phyloP scores from a whole-genome alignment of 345 rosid species.

The Dovyalis caffra region DNA sequence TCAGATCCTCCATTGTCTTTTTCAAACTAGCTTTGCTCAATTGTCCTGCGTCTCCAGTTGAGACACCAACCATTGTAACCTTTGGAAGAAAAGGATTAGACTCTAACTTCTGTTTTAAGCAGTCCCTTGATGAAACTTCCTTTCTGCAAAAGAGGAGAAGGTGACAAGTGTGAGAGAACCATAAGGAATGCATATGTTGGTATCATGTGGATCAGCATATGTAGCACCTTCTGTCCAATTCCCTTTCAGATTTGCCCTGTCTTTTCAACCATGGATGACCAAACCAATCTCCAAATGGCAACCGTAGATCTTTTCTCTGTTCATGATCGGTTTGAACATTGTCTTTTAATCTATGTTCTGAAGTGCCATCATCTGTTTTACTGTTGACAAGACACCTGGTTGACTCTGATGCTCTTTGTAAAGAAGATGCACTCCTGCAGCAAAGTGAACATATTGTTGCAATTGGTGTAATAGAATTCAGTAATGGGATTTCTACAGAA shows the following conservation, averaged over 20 bases:
- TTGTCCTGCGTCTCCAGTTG: constrained; percentile 74
- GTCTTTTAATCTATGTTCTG: constrained; percentile 39
- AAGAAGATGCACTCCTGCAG: constrained; percentile 74
- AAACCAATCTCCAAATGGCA: constrained; percentile 71
- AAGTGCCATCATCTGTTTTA: constrained; percentile 30
- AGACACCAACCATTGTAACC: constrained; percentile 95
- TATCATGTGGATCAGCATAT: not conserved
- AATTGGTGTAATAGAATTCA: not conserved
- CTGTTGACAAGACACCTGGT: constrained; percentile 34
- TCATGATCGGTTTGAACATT: constrained; percentile 24
- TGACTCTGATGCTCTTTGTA: constrained; percentile 54
- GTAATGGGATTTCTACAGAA: not conserved
- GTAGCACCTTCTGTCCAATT: constrained; percentile 42
- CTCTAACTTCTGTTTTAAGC: constrained; percentile 36
- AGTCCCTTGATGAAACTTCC: constrained; percentile 29
- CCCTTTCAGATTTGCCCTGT: constrained; percentile 28
- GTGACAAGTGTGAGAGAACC: constrained; percentile 1
- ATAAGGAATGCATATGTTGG: constrained; percentile 2
- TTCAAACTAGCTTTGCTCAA: constrained; percentile 75
- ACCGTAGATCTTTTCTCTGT: constrained; percentile 42
- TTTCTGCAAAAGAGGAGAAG: constrained; percentile 28
- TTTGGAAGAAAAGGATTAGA: constrained; percentile 85
- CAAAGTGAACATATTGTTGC: constrained; percentile 5
- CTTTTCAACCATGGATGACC: constrained; percentile 45
- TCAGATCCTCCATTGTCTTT: constrained; percentile 79